phyloP scores from a whole-genome alignment of 2,329 filamentous ascomycete genomes.

The Xylariaceae sp. region DNA sequence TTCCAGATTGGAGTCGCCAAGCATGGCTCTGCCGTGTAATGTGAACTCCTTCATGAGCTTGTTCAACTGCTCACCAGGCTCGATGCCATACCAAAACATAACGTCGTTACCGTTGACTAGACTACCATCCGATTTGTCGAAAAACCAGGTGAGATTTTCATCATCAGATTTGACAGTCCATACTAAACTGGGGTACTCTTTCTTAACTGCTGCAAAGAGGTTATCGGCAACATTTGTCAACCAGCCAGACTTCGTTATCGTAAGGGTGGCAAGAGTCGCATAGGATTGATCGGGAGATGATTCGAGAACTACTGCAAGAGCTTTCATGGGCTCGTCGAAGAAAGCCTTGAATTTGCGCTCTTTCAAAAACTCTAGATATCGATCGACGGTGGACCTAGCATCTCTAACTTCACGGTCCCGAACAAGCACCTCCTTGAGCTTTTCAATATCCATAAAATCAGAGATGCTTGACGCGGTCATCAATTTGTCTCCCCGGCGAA shows the following conservation, averaged over 20 bases:
- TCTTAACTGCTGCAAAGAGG: slow-evolving; percentile 90
- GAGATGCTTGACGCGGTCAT: slow-evolving; percentile 72
- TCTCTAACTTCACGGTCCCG: slow-evolving; percentile 83
- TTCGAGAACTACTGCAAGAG: slow-evolving; percentile 85
- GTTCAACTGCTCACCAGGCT: slow-evolving; percentile 79
- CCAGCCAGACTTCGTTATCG: slow-evolving; percentile 94
- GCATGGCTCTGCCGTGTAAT: slow-evolving; percentile 81
- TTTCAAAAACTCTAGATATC: slow-evolving; percentile 81
- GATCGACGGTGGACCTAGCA: slow-evolving; percentile 81
- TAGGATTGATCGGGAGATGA: slow-evolving; percentile 69
- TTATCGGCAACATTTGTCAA: slow-evolving; percentile 94
- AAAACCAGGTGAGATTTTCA: slow-evolving; percentile 98
- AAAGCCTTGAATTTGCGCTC: slow-evolving; percentile 87
- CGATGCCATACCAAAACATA: slow-evolving; percentile 94
- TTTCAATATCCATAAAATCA: slow-evolving; percentile 76
- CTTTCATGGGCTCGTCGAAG: slow-evolving; percentile 93
- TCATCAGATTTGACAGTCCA: slow-evolving; percentile 98
- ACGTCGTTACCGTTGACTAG: slow-evolving; percentile 85
- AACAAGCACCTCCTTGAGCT: slow-evolving; percentile 81
- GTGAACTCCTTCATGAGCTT: slow-evolving; percentile 86
- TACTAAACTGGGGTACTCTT: slow-evolving; percentile 86
- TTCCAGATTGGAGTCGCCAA: slow-evolving; percentile 88
- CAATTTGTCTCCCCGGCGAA: slow-evolving; percentile 90
- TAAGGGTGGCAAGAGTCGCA: slow-evolving; percentile 86
- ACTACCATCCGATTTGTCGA: slow-evolving; percentile 94